These are phyloP conservation scores for Botrytis cinerea DNA, from an alignment of 2,329 filamentous ascomycete genomes.

Conservation along the genomic window DNA sequence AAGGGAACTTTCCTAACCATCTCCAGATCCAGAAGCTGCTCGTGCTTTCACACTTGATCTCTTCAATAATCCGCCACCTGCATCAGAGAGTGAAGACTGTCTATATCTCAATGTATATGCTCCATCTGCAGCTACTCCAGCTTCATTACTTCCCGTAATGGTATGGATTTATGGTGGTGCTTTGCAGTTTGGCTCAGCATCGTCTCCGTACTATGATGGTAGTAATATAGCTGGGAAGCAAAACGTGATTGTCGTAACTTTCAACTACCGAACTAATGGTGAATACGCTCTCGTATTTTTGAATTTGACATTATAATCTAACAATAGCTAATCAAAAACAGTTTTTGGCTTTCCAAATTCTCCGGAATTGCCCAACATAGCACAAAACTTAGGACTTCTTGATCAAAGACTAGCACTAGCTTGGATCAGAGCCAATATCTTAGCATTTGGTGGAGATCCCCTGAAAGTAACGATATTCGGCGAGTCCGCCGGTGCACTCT, in stretches of 20 bases:
- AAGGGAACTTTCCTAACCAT: neutral
- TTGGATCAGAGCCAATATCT: slow-evolving; percentile 78
- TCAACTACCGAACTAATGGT: slow-evolving; percentile 28
- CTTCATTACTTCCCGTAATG: slow-evolving; percentile 53
- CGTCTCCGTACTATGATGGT: slow-evolving; percentile 28
- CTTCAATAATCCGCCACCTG: slow-evolving; percentile 18
- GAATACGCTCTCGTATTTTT: neutral
- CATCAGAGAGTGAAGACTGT: slow-evolving; percentile 57
- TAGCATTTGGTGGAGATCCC: slow-evolving; percentile 67
- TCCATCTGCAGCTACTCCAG: slow-evolving; percentile 42
- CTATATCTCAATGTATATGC: slow-evolving; percentile 61
- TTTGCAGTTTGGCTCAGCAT: slow-evolving; percentile 26
- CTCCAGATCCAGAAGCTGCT: slow-evolving; percentile 7
- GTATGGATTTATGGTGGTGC: slow-evolving; percentile 72
- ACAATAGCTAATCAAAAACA: neutral
- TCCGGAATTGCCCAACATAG: slow-evolving; percentile 1
- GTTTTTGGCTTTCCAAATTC: slow-evolving; percentile 23
- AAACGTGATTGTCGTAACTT: slow-evolving; percentile 29
- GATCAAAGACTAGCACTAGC: slow-evolving; percentile 73
- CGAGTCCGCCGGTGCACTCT: slow-evolving; percentile 64
- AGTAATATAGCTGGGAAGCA: slow-evolving; percentile 27
- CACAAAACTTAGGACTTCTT: slow-evolving; percentile 65
- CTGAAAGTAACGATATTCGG: slow-evolving; percentile 49
- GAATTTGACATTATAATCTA: neutral
- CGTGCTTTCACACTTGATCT: neutral